Conservation (phyloP, 331 rosid genomes). For the Quercus phellos region DNA sequence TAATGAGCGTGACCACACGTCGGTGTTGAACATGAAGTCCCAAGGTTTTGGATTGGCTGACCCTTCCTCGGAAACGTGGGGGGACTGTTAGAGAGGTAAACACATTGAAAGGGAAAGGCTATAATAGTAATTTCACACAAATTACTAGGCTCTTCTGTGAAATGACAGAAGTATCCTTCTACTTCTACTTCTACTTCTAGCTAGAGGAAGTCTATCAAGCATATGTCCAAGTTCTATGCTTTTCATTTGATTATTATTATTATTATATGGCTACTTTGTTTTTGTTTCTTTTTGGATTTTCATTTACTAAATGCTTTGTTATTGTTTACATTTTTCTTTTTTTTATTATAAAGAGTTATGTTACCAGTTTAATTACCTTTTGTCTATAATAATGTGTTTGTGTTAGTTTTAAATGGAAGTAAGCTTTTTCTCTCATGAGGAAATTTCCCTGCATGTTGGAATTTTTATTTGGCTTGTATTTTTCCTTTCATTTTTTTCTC, state of each 20-base stretch:
- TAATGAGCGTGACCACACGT: conserved; percentile 21
- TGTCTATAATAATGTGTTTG: not conserved
- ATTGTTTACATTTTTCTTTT: not conserved
- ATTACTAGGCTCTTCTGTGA: not conserved
- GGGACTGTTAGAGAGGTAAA: conserved; percentile 35
- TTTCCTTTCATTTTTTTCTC: not conserved
- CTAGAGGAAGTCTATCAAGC: too few species aligned
- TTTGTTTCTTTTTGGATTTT: not conserved
- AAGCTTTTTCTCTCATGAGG: not conserved
- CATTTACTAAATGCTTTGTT: not conserved
- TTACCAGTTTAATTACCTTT: not conserved
- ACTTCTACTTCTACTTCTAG: too few species aligned
- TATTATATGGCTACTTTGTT: not conserved
- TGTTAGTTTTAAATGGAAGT: not conserved
- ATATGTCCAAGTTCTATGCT: too few species aligned
- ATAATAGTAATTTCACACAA: conserved; percentile 1
- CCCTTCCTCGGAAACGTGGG: conserved; percentile 61
- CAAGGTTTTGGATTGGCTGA: conserved; percentile 63
- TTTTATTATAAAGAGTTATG: not conserved
- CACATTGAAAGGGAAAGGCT: conserved; percentile 6
- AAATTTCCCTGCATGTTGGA: not conserved
- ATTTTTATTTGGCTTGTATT: not conserved
- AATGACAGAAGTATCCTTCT: too few species aligned
- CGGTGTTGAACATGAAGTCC: conserved; percentile 33
- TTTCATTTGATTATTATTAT: too few species aligned